Evolutionary conservation across 805 yeast species (phyloP).

Genomic region (Sugiyamaella lignohabitans): DNA sequence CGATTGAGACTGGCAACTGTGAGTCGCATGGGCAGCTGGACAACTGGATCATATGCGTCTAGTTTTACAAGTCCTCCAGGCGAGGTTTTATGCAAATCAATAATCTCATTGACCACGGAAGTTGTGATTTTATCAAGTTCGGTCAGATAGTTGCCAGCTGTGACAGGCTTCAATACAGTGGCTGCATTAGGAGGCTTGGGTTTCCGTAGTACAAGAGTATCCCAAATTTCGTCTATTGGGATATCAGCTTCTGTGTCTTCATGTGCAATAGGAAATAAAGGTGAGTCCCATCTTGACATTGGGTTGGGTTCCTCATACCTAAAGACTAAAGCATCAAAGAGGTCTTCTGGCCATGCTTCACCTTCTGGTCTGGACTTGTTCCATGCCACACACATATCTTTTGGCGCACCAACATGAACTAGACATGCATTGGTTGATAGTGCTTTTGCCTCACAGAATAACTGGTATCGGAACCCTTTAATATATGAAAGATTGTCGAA

Average conservation of each 20-base stretch:
- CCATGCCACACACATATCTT: slow-evolving; percentile 57
- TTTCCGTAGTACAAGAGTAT: slow-evolving; percentile 41
- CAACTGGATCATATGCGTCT: slow-evolving; percentile 37
- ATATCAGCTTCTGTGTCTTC: slow-evolving; percentile 42
- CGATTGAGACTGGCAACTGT: slow-evolving; percentile 77
- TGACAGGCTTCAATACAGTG: slow-evolving; percentile 73
- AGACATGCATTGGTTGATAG: slow-evolving; percentile 76
- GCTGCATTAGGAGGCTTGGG: slow-evolving; percentile 77
- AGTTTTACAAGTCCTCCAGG: slow-evolving; percentile 31
- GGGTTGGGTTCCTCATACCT: slow-evolving; percentile 92
- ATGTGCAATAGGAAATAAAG: slow-evolving; percentile 64
- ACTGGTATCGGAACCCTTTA: slow-evolving; percentile 91
- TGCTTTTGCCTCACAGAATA: slow-evolving; percentile 89
- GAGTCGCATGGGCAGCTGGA: slow-evolving; percentile 60
- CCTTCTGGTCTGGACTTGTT: slow-evolving; percentile 34
- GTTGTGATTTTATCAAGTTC: slow-evolving; percentile 69
- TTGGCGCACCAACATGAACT: slow-evolving; percentile 67
- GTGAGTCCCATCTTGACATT: slow-evolving; percentile 88
- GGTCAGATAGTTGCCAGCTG: slow-evolving; percentile 67
- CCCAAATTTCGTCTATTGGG: slow-evolving; percentile 58
- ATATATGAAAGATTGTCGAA: slow-evolving; percentile 84
- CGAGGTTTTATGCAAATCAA: slow-evolving; percentile 54
- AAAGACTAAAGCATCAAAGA: slow-evolving; percentile 65
- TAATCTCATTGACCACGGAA: slow-evolving; percentile 52
- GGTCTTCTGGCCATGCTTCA: slow-evolving; percentile 56